phyloP scores from a whole-genome alignment of 164 flowering plant genomes.

The Tinospora cordifolia region DNA sequence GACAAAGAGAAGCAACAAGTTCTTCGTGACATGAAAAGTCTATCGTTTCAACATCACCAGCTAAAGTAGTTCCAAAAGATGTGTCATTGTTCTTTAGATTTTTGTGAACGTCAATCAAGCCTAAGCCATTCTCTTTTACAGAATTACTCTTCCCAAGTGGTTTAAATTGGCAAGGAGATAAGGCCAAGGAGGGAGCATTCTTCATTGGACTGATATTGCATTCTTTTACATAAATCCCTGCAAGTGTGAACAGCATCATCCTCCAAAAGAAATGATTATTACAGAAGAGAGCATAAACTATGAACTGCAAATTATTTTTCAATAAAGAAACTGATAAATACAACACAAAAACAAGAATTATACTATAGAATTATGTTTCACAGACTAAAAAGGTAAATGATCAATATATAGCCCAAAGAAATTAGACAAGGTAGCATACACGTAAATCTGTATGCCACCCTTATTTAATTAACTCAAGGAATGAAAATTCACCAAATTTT shows the following conservation, averaged over 20 bases:
- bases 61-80: conserved; percentile 20
- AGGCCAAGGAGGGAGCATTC: conserved; percentile 37
- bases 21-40: conserved; percentile 56
- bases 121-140: conserved; percentile 29
- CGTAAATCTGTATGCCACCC: too few relatives aligned
- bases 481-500: too few relatives aligned
- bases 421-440: too few relatives aligned
- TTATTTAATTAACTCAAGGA: too few relatives aligned
- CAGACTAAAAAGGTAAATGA: not conserved
- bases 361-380: not conserved
- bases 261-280: not conserved
- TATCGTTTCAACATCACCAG: conserved; percentile 20
- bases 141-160: conserved; percentile 26
- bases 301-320: not conserved
- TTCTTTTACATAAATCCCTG: conserved; percentile 74
- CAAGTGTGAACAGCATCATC: conserved; percentile 19
- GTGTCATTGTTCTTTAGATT: conserved; percentile 19
- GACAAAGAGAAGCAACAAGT: conserved; percentile 35
- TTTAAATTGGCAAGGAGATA: conserved; percentile 76
- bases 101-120: conserved; percentile 23
- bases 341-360: not conserved
- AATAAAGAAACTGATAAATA: not conserved
- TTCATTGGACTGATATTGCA: conserved; percentile 25
- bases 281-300: not conserved
- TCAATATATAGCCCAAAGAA: not conserved